A percentile compares a stretch with the other conserved stretches of the same genome.
Conservation (phyloP, 1,139 yeast genomes). For the Candida sp. region DNA sequence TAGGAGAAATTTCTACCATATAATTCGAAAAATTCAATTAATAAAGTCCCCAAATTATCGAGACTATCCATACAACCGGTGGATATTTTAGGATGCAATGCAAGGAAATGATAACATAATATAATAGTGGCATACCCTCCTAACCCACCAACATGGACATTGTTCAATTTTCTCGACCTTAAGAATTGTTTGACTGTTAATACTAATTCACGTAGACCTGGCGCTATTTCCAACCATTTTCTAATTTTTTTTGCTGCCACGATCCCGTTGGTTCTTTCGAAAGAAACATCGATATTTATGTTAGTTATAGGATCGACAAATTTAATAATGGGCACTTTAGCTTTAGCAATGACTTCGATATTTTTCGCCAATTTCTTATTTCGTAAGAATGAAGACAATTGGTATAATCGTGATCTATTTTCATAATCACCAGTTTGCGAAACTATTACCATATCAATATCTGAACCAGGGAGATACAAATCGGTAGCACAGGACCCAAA, state of each 20-base stretch:
- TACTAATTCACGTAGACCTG: conserved; percentile 83
- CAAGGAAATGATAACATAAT: conserved; percentile 77
- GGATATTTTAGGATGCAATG: conserved; percentile 74
- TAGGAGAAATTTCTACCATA: conserved; percentile 92
- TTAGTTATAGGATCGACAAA: conserved; percentile 73
- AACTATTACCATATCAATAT: conserved; percentile 89
- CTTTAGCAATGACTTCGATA: conserved; percentile 86
- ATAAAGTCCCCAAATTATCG: conserved; percentile 80
- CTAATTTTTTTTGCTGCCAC: conserved; percentile 81
- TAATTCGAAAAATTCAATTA: conserved; percentile 93
- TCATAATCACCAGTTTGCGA: conserved; percentile 67
- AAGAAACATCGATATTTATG: conserved; percentile 86
- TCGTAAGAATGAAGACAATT: conserved; percentile 70
- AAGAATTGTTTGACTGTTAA: conserved; percentile 85
- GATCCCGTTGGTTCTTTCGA: conserved; percentile 84
- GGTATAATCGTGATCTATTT: conserved; percentile 65
- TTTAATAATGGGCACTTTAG: conserved; percentile 95
- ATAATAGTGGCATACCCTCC: conserved; percentile 96
- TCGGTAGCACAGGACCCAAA: conserved; percentile 98
- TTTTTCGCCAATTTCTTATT: conserved; percentile 60
- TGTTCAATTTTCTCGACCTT: conserved; percentile 73
- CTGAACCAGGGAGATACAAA: conserved; percentile 91
- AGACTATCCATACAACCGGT: conserved; percentile 64
- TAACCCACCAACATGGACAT: conserved; percentile 94
- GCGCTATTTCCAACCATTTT: conserved; percentile 68